Base-by-base conservation (phyloP, 2,329 filamentous ascomycete genomes). In the Sarocladiaceae sp. region DNA sequence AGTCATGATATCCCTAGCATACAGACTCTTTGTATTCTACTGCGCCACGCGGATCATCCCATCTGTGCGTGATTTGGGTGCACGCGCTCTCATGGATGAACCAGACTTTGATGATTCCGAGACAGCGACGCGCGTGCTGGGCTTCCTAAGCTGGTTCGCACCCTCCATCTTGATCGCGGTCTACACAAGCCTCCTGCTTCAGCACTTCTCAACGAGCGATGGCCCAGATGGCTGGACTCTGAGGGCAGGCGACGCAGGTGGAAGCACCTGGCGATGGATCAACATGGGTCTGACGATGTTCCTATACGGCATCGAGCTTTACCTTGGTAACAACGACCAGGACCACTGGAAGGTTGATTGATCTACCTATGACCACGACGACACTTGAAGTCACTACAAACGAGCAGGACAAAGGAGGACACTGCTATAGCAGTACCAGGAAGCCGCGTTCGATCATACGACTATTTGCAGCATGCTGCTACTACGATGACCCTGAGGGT, bases 281-380 rank as follows among this genome's bases (percentile, higher is more conserved):
- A 98, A 98, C 55, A 74, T 97, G 33, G 86, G 83, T 5, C 81
- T 83, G 41, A 96, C 90, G 1, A 94, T 97, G 85, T 76, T 77
- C 6, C 68, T 97, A 13, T 98, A 98, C 60, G 85, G 88, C 3
- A 74, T 97, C 33, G 93, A 98, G 65, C 69, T 97, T 44, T 91
- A 90, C 58, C 76, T 97, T 10, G 87, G 88, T 18, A 85, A 85
- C 51, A 85, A 87, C 45, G 87, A 94, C 57, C 77, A 87, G 40
- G 87, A 95, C 55, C 91, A 97, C 63, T 97, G 91, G 90, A 97
- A 97, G 70, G 84, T 83, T 18, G 91, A 96, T 63, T 95, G 73
- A 85, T 9, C 26, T 29, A n/a, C n/a, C n/a, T n/a, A n/a, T n/a
- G n/a, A n/a, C n/a, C n/a, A n/a, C n/a, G n/a, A n/a, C n/a, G n/a